Evolutionary conservation across 768 basidiomycete species (phyloP).

Genomic region (Amanita pallidorosea): DNA sequence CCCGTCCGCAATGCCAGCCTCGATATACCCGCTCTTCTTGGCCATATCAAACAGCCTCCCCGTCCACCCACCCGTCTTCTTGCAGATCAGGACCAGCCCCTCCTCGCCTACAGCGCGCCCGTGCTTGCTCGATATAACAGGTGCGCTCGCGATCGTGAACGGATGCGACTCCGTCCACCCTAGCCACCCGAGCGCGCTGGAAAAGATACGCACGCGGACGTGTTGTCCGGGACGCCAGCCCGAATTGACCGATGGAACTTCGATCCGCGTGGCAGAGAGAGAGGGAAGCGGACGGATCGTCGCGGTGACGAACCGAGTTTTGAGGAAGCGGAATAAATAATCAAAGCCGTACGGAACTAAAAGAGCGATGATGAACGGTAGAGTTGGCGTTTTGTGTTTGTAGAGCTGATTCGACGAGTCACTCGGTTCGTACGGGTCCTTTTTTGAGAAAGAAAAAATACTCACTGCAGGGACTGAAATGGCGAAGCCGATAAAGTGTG

Average conservation of each 20-base stretch:
- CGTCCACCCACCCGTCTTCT: slow-evolving; percentile 61
- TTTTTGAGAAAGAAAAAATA: background rate
- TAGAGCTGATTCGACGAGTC: slow-evolving; percentile 20
- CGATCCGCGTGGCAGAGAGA: slow-evolving; percentile 51
- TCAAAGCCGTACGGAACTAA: slow-evolving; percentile 47
- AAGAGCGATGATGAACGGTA: slow-evolving; percentile 46
- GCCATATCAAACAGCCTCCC: slow-evolving; percentile 40
- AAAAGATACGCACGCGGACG: slow-evolving; percentile 58
- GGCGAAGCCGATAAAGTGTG: slow-evolving; percentile 48
- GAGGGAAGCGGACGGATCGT: slow-evolving; percentile 51
- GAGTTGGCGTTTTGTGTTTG: slow-evolving; percentile 37
- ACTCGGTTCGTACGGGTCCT: background rate
- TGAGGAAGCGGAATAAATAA: slow-evolving; percentile 46
- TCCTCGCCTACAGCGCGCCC: slow-evolving; percentile 30
- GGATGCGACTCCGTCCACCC: slow-evolving; percentile 64
- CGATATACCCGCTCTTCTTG: slow-evolving; percentile 22
- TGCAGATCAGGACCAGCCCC: slow-evolving; percentile 58
- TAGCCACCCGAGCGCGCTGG: slow-evolving; percentile 36
- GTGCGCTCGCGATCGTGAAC: slow-evolving; percentile 62
- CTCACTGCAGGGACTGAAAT: slow-evolving; percentile 47
- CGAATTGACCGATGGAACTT: slow-evolving; percentile 45
- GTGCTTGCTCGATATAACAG: background rate
- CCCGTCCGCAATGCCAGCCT: slow-evolving; percentile 5
- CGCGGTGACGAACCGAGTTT: slow-evolving; percentile 53
- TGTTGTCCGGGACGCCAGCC: slow-evolving; percentile 87